phyloP scores from a whole-genome alignment of 306 rosid genomes.

The Glycine latifolia region DNA sequence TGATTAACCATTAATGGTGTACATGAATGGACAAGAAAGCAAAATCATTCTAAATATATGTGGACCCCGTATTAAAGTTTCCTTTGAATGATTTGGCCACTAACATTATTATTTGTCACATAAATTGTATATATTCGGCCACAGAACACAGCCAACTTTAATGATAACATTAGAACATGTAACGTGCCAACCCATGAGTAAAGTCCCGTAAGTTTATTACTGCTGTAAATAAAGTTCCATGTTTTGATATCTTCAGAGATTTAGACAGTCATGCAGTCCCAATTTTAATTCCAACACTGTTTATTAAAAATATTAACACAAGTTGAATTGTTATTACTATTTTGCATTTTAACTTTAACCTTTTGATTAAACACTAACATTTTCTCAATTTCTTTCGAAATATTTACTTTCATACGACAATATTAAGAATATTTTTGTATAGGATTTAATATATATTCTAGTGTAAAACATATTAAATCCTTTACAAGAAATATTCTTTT shows the following conservation, averaged over 20 bases:
- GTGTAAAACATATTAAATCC: too few relatives aligned
- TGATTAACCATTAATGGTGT: neutral
- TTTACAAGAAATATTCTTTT: too few relatives aligned
- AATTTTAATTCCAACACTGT: neutral
- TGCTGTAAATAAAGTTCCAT: neutral
- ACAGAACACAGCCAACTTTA: conserved; percentile 27
- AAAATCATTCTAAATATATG: conserved; percentile 29
- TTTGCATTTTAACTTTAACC: neutral
- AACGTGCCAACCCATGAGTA: conserved; percentile 27
- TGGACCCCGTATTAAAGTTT: conserved; percentile 42
- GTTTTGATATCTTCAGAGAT: conserved; percentile 19
- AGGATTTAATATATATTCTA: too few relatives aligned
- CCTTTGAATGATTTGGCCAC: conserved; percentile 32
- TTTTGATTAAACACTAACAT: neutral
- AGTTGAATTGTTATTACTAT: neutral
- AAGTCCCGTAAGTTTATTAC: neutral
- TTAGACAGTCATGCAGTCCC: neutral
- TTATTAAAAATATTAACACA: neutral
- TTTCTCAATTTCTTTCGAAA: neutral
- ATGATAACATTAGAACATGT: neutral
- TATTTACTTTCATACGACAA: neutral
- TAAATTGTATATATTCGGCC: neutral
- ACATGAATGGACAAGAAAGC: conserved; percentile 17
- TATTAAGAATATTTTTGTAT: neutral
- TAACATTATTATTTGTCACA: conserved; percentile 32